These are phyloP conservation scores for Chaetomium strumarium DNA, from an alignment of 2,329 filamentous ascomycete genomes.

Conservation along the genomic window DNA sequence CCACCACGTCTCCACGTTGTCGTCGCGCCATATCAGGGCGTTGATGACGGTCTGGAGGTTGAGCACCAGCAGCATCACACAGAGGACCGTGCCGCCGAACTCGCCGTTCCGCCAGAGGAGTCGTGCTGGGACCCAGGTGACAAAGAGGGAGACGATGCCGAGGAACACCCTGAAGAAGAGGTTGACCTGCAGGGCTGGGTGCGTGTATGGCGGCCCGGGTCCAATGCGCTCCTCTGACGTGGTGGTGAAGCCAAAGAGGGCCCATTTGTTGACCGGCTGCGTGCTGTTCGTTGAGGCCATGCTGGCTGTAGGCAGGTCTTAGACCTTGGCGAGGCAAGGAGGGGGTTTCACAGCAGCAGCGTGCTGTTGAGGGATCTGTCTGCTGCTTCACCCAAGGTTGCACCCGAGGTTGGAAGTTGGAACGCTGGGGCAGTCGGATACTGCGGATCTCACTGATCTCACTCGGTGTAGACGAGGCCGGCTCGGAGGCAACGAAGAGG, in stretches of 20 bases:
- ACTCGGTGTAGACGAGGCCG: neutral
- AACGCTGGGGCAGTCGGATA: neutral
- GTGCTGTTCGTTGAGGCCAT: conserved; percentile 13
- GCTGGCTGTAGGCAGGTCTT: neutral
- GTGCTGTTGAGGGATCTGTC: neutral
- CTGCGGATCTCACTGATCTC: neutral
- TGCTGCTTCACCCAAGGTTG: neutral
- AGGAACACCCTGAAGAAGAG: conserved; percentile 44
- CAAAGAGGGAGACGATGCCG: conserved; percentile 38
- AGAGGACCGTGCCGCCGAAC: conserved; percentile 46
- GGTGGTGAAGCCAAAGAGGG: conserved; percentile 19
- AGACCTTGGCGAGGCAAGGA: neutral
- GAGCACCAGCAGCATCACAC: conserved; percentile 39
- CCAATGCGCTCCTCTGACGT: conserved; percentile 22
- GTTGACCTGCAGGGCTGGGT: conserved; percentile 36
- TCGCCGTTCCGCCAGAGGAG: conserved; percentile 49
- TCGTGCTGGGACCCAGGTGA: conserved; percentile 46
- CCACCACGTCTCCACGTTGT: conserved; percentile 47
- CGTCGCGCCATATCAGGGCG: conserved; percentile 47
- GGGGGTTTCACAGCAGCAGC: neutral
- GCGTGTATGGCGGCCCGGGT: conserved; percentile 20
- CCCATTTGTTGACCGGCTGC: conserved; percentile 12
- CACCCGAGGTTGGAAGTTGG: neutral
- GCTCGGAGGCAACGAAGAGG: neutral
- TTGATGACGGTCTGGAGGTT: conserved; percentile 47